phyloP scores from a whole-genome alignment of 768 basidiomycete genomes.

The Daedaleopsis nitida region DNA sequence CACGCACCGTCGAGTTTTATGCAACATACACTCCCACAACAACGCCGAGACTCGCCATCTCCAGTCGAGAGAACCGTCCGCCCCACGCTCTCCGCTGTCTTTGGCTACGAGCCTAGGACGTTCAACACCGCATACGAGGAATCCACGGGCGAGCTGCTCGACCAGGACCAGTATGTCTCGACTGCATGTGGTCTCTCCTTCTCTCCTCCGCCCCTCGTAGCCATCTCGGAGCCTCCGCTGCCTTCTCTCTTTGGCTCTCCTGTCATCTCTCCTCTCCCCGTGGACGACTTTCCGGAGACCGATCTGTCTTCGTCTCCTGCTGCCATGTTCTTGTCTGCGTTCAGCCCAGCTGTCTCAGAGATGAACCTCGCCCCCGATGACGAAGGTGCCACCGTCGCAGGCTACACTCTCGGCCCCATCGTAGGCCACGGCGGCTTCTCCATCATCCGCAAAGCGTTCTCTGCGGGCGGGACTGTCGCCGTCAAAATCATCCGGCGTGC shows the following conservation, averaged over 20 bases:
- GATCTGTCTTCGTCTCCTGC: slow-evolving; percentile 58
- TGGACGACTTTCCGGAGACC: slow-evolving; percentile 7
- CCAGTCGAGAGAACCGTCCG: slow-evolving; percentile 10
- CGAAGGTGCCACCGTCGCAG: slow-evolving; percentile 66
- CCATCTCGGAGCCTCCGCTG: slow-evolving; percentile 12
- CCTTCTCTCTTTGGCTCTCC: slow-evolving; percentile 5
- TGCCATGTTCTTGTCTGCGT: slow-evolving; percentile 71
- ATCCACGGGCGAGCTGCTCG: background rate
- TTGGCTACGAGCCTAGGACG: background rate
- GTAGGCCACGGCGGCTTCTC: slow-evolving; percentile 85
- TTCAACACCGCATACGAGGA: background rate
- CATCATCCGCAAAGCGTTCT: slow-evolving; percentile 69
- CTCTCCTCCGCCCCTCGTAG: background rate
- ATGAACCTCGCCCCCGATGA: slow-evolving; percentile 48
- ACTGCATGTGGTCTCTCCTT: slow-evolving; percentile 13
- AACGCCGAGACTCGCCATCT: background rate
- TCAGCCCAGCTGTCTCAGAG: slow-evolving; percentile 42
- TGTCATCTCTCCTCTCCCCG: slow-evolving; percentile 4
- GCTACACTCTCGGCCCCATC: slow-evolving; percentile 74
- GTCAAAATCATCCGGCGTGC: slow-evolving; percentile 79
- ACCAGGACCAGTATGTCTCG: slow-evolving; percentile 19
- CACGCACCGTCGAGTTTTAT: background rate
- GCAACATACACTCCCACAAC: slow-evolving; percentile 7
- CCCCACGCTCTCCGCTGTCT: slow-evolving; percentile 1
- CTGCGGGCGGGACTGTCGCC: slow-evolving; percentile 68